Conservation (phyloP, 2,329 filamentous ascomycete species). For the Colletotrichum costaricense region DNA sequence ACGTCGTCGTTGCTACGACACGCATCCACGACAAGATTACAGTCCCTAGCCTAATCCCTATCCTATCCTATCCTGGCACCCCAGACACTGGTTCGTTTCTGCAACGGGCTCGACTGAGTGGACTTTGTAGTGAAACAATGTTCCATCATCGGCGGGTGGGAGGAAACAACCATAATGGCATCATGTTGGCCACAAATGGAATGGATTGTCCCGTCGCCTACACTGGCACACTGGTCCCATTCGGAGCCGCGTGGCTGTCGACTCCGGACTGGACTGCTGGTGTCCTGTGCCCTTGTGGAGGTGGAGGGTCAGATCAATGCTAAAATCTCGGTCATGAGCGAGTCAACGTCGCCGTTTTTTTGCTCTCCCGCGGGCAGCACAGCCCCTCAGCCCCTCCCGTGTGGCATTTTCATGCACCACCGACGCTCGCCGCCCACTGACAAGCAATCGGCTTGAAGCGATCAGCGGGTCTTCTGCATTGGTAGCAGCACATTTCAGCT, state of each 20-base stretch:
- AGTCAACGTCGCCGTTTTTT: constrained; percentile 27
- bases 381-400: constrained; percentile 33
- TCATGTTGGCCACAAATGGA: constrained; percentile 10
- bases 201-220: constrained; percentile 9
- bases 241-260: constrained; percentile 28
- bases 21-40: not conserved
- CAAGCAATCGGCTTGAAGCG: constrained; percentile 28
- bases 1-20: constrained; percentile 22
- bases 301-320: constrained; percentile 28
- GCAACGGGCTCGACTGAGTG: not conserved
- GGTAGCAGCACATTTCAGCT: constrained; percentile 34
- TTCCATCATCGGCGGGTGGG: constrained; percentile 6
- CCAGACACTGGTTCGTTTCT: constrained; percentile 17
- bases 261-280: not conserved
- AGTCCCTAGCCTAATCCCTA: not conserved
- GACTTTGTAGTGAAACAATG: constrained; percentile 23
- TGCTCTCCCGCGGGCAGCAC: constrained; percentile 21
- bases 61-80: not conserved
- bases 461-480: constrained; percentile 34
- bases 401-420: constrained; percentile 27
- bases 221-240: not conserved
- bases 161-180: constrained; percentile 27
- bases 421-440: constrained; percentile 17
- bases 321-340: constrained; percentile 29
- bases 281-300: constrained; percentile 15